A percentile compares a stretch with the other conserved stretches of the same genome.
These are phyloP conservation scores for Arabidopsis arenosa DNA, from an alignment of 345 rosid genomes.

Conservation along the genomic window DNA sequence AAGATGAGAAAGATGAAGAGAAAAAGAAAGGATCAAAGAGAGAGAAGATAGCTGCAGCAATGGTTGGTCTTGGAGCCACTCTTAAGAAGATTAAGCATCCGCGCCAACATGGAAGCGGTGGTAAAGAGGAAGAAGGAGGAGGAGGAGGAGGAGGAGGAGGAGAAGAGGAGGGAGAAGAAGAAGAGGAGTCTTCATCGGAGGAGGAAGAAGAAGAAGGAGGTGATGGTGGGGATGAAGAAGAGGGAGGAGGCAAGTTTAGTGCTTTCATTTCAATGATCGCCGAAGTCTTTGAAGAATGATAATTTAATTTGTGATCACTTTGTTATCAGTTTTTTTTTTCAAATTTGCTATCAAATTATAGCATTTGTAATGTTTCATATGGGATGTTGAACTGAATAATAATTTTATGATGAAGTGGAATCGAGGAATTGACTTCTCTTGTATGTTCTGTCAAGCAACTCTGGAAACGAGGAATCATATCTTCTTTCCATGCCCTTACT, in stretches of 20 bases:
- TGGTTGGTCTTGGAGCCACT: constrained; percentile 40
- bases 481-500: too few relatives aligned
- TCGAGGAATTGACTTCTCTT: too few relatives aligned
- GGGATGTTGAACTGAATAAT: neutral
- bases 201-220: neutral
- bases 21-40: constrained; percentile 47
- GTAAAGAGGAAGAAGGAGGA: constrained; percentile 13
- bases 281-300: constrained; percentile 36
- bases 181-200: neutral
- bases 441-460: too few relatives aligned
- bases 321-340: neutral
- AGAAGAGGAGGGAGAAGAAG: neutral
- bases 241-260: constrained; percentile 41
- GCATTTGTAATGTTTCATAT: neutral
- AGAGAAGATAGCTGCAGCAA: constrained; percentile 43
- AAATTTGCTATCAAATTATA: neutral
- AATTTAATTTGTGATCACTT: constrained; percentile 12
- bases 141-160: neutral
- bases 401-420: too few relatives aligned
- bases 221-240: constrained; percentile 1
- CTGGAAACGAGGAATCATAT: too few relatives aligned
- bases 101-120: constrained; percentile 16
- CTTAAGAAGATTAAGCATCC: constrained; percentile 38
- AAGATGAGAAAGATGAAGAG: constrained; percentile 40
- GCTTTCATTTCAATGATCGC: constrained; percentile 42